These are phyloP conservation scores for Aspergillus carbonarius DNA, from an alignment of 2,329 filamentous ascomycete species.

Conservation along the genomic window DNA sequence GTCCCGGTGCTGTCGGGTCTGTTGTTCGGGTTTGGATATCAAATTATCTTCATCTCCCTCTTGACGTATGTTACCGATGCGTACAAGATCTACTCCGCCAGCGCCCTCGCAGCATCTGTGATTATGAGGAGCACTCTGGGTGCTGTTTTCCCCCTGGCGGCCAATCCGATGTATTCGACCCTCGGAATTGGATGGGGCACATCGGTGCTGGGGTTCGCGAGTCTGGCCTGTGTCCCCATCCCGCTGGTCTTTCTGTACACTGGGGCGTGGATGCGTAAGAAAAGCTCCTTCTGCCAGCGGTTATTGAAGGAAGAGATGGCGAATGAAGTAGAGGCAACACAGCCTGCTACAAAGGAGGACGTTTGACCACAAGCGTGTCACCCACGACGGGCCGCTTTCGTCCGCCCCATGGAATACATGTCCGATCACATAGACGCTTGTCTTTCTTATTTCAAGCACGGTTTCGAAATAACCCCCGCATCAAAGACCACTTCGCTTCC, in stretches of 20 bases:
- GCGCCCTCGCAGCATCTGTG: constrained; percentile 54
- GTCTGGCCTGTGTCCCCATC: constrained; percentile 40
- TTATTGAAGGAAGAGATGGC: constrained; percentile 24
- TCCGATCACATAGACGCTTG: too few species aligned
- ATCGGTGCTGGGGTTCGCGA: constrained; percentile 41
- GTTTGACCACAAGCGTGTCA: not conserved
- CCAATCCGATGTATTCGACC: constrained; percentile 36
- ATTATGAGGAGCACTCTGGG: constrained; percentile 53
- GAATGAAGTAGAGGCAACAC: constrained; percentile 3
- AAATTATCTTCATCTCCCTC: constrained; percentile 63
- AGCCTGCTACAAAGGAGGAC: not conserved
- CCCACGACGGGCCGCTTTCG: not conserved
- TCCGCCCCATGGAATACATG: not conserved
- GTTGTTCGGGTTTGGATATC: constrained; percentile 61
- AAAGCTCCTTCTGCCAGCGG: constrained; percentile 33
- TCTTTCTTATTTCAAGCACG: too few species aligned
- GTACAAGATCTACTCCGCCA: constrained; percentile 65
- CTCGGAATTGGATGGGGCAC: constrained; percentile 45
- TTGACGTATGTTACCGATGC: constrained; percentile 66
- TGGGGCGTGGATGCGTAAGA: constrained; percentile 28
- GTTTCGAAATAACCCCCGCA: too few species aligned
- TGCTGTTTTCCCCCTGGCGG: constrained; percentile 56
- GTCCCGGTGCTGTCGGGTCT: constrained; percentile 61
- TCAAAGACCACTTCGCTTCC: too few species aligned
- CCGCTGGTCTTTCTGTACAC: constrained; percentile 39